Percentiles rank a stretch among this genome's conserved stretches.
Evolutionary conservation across 2,329 filamentous ascomycete genomes (phyloP).

Genomic region (Monosporascus cannonballus): DNA sequence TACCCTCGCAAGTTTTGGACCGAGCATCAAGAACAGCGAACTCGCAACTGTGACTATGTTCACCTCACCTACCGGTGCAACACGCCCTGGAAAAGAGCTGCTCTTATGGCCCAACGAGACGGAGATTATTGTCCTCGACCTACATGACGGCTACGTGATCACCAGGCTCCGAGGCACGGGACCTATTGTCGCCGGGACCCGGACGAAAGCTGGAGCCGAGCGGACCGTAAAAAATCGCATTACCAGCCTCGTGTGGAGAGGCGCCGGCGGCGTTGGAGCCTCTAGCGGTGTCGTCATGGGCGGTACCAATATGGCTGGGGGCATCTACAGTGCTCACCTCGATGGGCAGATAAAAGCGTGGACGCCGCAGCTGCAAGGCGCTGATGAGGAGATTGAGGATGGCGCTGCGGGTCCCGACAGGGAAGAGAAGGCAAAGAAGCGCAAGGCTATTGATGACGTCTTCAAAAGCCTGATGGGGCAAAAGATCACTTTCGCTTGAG

Average conservation of each 20-base stretch:
- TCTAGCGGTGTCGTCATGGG: conserved; percentile 56
- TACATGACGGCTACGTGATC: conserved; percentile 70
- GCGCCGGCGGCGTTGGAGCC: conserved; percentile 51
- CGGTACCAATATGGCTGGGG: conserved; percentile 44
- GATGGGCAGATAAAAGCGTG: conserved; percentile 81
- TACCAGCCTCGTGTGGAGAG: conserved; percentile 69
- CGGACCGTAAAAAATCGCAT: conserved; percentile 61
- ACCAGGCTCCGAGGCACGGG: conserved; percentile 64
- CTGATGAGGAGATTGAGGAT: conserved; percentile 42
- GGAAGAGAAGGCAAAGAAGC: conserved; percentile 59
- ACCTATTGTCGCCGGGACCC: conserved; percentile 41
- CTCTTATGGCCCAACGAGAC: conserved; percentile 77
- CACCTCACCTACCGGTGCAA: conserved; percentile 54
- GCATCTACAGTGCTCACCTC: conserved; percentile 72
- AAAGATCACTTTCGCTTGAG: conserved; percentile 55
- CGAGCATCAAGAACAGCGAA: conserved; percentile 68
- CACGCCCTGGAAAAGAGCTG: conserved; percentile 52
- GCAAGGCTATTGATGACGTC: conserved; percentile 73
- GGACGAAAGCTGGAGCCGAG: conserved; percentile 38
- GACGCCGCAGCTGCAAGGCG: conserved; percentile 54
- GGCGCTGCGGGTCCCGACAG: conserved; percentile 29
- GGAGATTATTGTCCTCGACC: conserved; percentile 73
- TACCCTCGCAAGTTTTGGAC: conserved; percentile 82
- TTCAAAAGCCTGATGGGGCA: conserved; percentile 70
- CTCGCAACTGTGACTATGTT: conserved; percentile 57